A percentile compares a stretch with the other conserved stretches of the same genome.
phyloP scores from a whole-genome alignment of 2,329 filamentous ascomycete species.

The Xylaria arbuscula region DNA sequence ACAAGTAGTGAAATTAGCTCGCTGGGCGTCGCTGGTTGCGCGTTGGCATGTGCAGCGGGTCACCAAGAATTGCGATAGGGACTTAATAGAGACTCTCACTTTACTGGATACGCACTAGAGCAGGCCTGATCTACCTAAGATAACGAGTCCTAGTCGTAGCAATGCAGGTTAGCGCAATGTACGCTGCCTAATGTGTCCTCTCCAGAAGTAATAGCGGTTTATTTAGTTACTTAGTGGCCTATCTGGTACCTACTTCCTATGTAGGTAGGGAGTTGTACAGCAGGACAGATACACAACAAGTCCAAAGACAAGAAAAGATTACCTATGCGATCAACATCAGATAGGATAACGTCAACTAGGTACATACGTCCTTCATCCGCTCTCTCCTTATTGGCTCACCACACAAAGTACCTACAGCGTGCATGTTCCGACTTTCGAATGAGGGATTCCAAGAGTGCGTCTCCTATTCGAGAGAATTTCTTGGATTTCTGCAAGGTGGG shows the following conservation, averaged over 20 bases:
- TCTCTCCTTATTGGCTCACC: not conserved
- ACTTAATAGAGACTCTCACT: not conserved
- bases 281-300: not conserved
- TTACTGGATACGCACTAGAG: not conserved
- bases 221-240: not conserved
- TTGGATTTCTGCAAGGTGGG: constrained; percentile 6
- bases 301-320: not conserved
- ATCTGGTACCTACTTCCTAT: too few relatives aligned
- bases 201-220: not conserved
- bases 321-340: not conserved
- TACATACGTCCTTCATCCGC: constrained; percentile 10
- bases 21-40: constrained; percentile 3
- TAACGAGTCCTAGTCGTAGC: not conserved
- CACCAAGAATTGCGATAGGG: constrained; percentile 10
- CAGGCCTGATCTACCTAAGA: not conserved
- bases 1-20: constrained; percentile 25
- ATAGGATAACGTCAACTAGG: not conserved
- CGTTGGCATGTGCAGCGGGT: constrained; percentile 30
- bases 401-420: not conserved
- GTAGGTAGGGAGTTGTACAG: too few relatives aligned
- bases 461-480: constrained; percentile 22
- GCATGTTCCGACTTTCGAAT: constrained; percentile 35
- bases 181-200: not conserved
- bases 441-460: constrained; percentile 20
- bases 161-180: constrained; percentile 4